Conservation (phyloP, 805 yeast species). For the Wickerhamomyces bisporus region DNA sequence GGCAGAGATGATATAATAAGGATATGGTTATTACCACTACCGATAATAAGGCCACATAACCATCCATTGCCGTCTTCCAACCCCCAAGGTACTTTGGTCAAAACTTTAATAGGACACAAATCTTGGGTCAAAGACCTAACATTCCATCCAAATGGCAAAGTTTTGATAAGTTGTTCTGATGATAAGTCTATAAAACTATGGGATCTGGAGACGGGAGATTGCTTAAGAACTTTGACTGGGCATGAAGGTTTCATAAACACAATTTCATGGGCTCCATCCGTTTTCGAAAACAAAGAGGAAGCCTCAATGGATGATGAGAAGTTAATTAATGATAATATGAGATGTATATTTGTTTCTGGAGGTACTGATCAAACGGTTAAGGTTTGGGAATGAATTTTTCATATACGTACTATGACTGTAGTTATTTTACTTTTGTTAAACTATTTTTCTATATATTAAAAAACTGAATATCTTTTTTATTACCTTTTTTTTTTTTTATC, state of each 20-base stretch:
- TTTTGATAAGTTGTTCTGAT: constrained; percentile 68
- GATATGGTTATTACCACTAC: constrained; percentile 75
- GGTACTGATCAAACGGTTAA: constrained; percentile 92
- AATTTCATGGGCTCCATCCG: constrained; percentile 48
- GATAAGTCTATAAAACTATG: constrained; percentile 73
- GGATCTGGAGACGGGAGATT: constrained; percentile 55
- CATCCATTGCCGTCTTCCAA: constrained; percentile 53
- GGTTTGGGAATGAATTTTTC: constrained; percentile 77
- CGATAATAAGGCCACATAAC: constrained; percentile 48
- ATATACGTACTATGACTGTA: too few relatives aligned
- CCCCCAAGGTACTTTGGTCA: constrained; percentile 55
- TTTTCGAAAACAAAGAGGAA: constrained; percentile 25
- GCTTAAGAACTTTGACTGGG: constrained; percentile 45
- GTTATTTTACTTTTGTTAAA: constrained; percentile 31
- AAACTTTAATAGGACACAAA: constrained; percentile 65
- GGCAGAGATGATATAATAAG: constrained; percentile 73
- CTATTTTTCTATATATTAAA: constrained; percentile 25
- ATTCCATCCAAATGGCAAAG: constrained; percentile 73
- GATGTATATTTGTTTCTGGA: constrained; percentile 80
- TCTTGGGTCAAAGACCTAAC: constrained; percentile 77
- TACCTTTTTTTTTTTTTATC: neutral
- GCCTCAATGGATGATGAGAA: constrained; percentile 24
- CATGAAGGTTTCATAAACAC: constrained; percentile 78
- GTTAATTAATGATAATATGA: constrained; percentile 40
- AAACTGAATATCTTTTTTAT: constrained; percentile 38